A percentile compares a stretch with the other conserved stretches of the same genome.
Evolutionary conservation across 768 basidiomycete genomes (phyloP).

Genomic region (Gyrodon lividus): DNA sequence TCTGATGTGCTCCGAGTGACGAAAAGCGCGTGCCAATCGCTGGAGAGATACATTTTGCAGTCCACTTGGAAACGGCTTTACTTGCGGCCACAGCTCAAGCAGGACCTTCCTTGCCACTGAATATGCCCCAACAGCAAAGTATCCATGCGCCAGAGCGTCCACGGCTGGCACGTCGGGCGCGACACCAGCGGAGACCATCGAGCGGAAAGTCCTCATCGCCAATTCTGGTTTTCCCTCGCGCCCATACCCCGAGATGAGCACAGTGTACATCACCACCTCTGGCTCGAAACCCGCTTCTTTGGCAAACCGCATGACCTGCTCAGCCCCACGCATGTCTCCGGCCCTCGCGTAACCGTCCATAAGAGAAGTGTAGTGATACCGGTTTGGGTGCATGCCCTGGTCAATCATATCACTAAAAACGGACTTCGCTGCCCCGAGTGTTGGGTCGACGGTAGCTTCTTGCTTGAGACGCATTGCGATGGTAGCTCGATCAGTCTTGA

Average conservation of each 20-base stretch:
- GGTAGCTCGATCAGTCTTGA: conserved; percentile 57
- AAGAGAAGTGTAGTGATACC: conserved; percentile 70
- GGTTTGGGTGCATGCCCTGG: conserved; percentile 69
- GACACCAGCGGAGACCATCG: conserved; percentile 62
- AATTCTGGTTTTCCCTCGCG: conserved; percentile 52
- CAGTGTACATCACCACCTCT: conserved; percentile 72
- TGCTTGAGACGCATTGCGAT: conserved; percentile 62
- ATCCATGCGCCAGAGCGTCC: conserved; percentile 69
- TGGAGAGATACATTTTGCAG: conserved; percentile 45
- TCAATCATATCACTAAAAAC: conserved; percentile 59
- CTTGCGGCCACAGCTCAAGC: conserved; percentile 60
- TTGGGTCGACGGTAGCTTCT: conserved; percentile 52
- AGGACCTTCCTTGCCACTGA: conserved; percentile 52
- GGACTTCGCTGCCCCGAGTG: conserved; percentile 50
- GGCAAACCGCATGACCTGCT: conserved; percentile 54
- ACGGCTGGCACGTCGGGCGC: conserved; percentile 70
- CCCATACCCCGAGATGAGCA: conserved; percentile 70
- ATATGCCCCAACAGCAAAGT: conserved; percentile 55
- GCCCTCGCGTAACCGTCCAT: conserved; percentile 68
- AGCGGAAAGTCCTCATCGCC: conserved; percentile 55
- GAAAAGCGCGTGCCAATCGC: conserved; percentile 48
- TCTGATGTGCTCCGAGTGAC: conserved; percentile 17
- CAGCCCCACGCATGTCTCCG: conserved; percentile 61
- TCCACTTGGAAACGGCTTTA: conserved; percentile 58
- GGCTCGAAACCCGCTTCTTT: conserved; percentile 49